phyloP scores from a whole-genome alignment of 306 rosid species.

The Cicer cuneatum region DNA sequence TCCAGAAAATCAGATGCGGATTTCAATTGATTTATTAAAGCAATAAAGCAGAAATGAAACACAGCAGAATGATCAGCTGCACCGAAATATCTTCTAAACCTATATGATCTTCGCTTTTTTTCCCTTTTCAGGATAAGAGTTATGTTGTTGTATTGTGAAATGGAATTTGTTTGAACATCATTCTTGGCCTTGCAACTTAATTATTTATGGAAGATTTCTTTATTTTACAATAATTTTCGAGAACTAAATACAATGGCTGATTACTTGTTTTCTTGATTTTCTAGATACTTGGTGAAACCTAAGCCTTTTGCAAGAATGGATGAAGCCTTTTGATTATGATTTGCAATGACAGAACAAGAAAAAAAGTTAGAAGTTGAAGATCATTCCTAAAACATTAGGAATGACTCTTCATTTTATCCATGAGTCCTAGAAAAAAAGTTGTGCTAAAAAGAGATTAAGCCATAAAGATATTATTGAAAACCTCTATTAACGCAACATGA shows the following conservation, averaged over 20 bases:
- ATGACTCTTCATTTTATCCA: constrained; percentile 2
- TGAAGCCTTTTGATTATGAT: constrained; percentile 24
- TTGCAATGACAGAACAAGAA: constrained; percentile 1
- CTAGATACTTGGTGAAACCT: constrained; percentile 8
- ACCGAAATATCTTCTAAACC: background rate
- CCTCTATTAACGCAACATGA: constrained; percentile 1
- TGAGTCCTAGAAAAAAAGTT: constrained; percentile 5
- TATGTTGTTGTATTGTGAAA: constrained; percentile 8
- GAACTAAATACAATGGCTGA: constrained; percentile 10
- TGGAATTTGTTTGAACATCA: background rate
- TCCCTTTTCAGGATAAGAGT: background rate
- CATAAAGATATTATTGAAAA: constrained; percentile 18
- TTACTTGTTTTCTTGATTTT: constrained; percentile 6
- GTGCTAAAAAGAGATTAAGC: background rate
- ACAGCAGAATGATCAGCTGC: constrained; percentile 15
- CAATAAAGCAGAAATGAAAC: constrained; percentile 12
- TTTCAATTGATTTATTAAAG: constrained; percentile 41
- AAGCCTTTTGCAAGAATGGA: constrained; percentile 24
- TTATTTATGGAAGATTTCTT: constrained; percentile 6
- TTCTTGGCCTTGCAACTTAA: background rate
- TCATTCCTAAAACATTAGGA: background rate
- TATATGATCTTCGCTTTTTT: constrained; percentile 11
- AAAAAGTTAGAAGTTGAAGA: background rate
- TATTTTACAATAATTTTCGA: background rate
- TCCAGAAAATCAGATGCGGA: constrained; percentile 43